These are phyloP conservation scores for Trichoderma gamsii DNA, from an alignment of 495 filamentous ascomycete species.

Conservation along the genomic window DNA sequence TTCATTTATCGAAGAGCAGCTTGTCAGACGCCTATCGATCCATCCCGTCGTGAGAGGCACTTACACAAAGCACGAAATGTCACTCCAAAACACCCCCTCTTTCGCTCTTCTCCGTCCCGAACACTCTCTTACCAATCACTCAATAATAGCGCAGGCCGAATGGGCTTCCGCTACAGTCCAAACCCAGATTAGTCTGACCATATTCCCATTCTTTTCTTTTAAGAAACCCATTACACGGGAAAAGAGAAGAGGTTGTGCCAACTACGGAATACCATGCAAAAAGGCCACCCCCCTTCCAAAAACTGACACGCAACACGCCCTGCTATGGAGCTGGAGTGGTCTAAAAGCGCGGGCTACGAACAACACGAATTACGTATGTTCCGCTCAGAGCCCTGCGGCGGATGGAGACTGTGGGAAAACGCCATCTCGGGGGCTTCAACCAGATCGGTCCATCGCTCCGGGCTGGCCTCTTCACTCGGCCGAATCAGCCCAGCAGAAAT, in stretches of 20 bases:
- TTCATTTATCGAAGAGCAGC: background rate
- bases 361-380: too few relatives aligned
- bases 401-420: background rate
- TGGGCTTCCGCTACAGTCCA: background rate
- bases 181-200: background rate
- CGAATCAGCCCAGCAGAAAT: background rate
- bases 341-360: background rate
- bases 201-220: background rate
- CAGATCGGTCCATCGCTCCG: conserved; percentile 13
- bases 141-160: background rate
- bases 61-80: background rate
- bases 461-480: background rate
- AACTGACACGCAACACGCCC: conserved; percentile 4
- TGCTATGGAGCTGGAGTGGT: background rate
- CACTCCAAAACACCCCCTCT: too few relatives aligned
- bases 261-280: background rate
- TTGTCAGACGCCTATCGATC: conserved; percentile 12
- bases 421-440: conserved; percentile 9
- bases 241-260: background rate
- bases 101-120: background rate
- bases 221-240: background rate
- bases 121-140: background rate
- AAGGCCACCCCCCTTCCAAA: background rate
- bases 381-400: background rate
- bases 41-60: background rate